phyloP scores from a whole-genome alignment of 75 land plant genomes.

The Pinus tabuliformis region DNA sequence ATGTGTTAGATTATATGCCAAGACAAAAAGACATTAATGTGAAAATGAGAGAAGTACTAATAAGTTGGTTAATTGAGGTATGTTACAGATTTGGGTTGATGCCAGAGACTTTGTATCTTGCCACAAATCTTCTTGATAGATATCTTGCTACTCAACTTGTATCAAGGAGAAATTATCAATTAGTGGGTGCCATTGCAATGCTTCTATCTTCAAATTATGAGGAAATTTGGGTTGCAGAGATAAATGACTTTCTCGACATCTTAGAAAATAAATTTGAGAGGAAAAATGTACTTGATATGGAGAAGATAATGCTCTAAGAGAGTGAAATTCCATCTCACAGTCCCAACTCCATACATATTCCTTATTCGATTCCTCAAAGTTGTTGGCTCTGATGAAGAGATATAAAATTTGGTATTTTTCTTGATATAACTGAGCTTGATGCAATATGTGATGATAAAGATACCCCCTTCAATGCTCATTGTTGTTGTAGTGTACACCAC shows the following conservation, averaged over 20 bases:
- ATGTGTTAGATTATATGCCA: conserved; percentile 60
- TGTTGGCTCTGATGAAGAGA: conserved; percentile 45
- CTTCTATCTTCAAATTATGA: conserved; percentile 87
- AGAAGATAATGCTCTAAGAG: conserved; percentile 76
- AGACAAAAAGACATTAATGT: conserved; percentile 70
- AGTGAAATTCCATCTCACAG: conserved; percentile 72
- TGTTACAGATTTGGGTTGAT: conserved; percentile 75
- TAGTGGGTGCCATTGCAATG: conserved; percentile 80
- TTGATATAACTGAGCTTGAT: conserved; percentile 69
- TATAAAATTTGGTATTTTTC: conserved; percentile 67
- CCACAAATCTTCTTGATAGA: conserved; percentile 62
- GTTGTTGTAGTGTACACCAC: conserved; percentile 87
- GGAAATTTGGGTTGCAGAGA: conserved; percentile 85
- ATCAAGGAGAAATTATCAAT: conserved; percentile 56
- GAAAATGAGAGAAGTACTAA: conserved; percentile 81
- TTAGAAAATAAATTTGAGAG: conserved; percentile 64
- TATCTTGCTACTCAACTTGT: conserved; percentile 51
- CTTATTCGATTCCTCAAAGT: conserved; percentile 75
- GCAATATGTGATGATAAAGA: conserved; percentile 57
- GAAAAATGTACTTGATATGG: conserved; percentile 71
- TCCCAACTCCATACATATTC: conserved; percentile 87
- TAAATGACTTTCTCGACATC: conserved; percentile 65
- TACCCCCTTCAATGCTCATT: conserved; percentile 63
- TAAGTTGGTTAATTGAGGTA: conserved; percentile 92
- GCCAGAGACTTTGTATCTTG: conserved; percentile 83